A percentile compares a stretch with the other conserved stretches of the same genome.
These are phyloP conservation scores for Debaryomyces udenii DNA, from an alignment of 1,139 yeast genomes.

Conservation along the genomic window DNA sequence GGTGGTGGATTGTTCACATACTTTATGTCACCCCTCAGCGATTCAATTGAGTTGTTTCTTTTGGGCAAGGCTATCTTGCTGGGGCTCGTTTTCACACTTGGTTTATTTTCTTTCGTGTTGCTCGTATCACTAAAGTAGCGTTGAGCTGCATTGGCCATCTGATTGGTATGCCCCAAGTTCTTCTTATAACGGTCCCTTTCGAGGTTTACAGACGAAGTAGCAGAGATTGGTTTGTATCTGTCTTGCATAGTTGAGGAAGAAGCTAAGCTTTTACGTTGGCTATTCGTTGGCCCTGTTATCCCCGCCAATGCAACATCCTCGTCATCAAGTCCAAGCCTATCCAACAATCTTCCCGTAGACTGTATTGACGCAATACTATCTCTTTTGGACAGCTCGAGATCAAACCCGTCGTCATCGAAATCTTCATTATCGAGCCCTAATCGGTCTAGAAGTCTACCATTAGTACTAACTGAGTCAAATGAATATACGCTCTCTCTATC, in stretches of 20 bases:
- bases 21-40: constrained; percentile 32
- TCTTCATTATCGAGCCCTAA: constrained; percentile 35
- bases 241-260: neutral
- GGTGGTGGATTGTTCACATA: constrained; percentile 7
- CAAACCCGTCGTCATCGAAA: constrained; percentile 19
- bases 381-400: constrained; percentile 17
- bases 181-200: constrained; percentile 1
- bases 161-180: neutral
- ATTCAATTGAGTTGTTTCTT: constrained; percentile 30
- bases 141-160: neutral
- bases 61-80: constrained; percentile 28
- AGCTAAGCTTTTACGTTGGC: neutral
- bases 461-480: constrained; percentile 49
- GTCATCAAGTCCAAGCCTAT: constrained; percentile 30
- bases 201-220: neutral
- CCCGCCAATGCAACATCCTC: constrained; percentile 5
- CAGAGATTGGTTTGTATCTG: constrained; percentile 2
- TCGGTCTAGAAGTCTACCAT: constrained; percentile 45
- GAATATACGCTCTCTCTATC: constrained; percentile 44
- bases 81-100: constrained; percentile 16
- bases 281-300: neutral
- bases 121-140: neutral
- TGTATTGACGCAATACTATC: constrained; percentile 30
- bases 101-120: neutral
- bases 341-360: constrained; percentile 33